A percentile compares a stretch with the other conserved stretches of the same genome.
Conservation (phyloP, 495 filamentous ascomycete genomes). For the Poronia punctata region DNA sequence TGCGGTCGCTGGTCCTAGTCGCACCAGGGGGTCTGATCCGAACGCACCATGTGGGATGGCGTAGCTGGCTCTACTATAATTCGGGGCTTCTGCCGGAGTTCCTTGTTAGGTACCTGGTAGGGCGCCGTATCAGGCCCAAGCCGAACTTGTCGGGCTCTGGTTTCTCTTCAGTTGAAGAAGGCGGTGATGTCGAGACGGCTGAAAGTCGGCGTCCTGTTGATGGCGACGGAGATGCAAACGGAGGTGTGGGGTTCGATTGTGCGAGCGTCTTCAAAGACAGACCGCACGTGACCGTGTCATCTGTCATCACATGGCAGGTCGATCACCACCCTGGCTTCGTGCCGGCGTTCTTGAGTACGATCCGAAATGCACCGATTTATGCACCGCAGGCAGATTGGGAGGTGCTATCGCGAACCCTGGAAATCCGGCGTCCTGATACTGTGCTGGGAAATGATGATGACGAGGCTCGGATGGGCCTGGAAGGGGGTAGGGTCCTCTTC, state of each 20-base stretch:
- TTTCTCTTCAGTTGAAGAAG: not conserved
- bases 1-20: slow-evolving; percentile 63
- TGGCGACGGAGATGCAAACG: slow-evolving; percentile 28
- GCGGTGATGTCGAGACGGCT: slow-evolving; percentile 7
- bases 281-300: slow-evolving; percentile 27
- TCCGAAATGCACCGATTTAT: slow-evolving; percentile 43
- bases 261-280: slow-evolving; percentile 33
- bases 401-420: slow-evolving; percentile 45
- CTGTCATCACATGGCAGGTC: slow-evolving; percentile 48
- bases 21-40: slow-evolving; percentile 70
- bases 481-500: slow-evolving; percentile 43
- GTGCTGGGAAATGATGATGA: slow-evolving; percentile 5
- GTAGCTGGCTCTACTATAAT: slow-evolving; percentile 55
- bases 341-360: slow-evolving; percentile 42
- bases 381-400: slow-evolving; percentile 49
- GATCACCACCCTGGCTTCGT: slow-evolving; percentile 47
- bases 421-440: slow-evolving; percentile 29
- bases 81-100: slow-evolving; percentile 51
- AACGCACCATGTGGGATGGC: slow-evolving; percentile 51
- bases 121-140: slow-evolving; percentile 41
- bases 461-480: slow-evolving; percentile 25
- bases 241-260: slow-evolving; percentile 31
- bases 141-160: slow-evolving; percentile 20
- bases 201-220: slow-evolving; percentile 20
- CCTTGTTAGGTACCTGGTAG: slow-evolving; percentile 47